Conservation (phyloP, 768 basidiomycete genomes). For the Tricholoma sp. region DNA sequence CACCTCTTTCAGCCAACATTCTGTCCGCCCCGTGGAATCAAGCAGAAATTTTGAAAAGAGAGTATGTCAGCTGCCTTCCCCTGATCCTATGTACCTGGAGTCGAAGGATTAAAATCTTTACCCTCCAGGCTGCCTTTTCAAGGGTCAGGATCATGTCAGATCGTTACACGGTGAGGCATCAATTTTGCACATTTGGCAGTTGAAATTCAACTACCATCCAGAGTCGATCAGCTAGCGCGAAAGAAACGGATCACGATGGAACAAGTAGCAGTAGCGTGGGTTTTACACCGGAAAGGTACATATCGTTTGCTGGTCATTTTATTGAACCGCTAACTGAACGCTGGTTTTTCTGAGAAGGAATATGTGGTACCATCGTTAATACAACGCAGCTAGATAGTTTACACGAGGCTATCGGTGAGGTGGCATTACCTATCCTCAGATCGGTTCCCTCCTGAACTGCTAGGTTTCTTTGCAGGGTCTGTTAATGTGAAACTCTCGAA, state of each 20-base stretch:
- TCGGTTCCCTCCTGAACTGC: background rate
- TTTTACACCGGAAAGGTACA: constrained; percentile 30
- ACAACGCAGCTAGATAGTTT: background rate
- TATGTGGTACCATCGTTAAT: background rate
- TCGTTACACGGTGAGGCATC: constrained; percentile 31
- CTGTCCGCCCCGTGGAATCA: constrained; percentile 32
- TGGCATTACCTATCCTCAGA: background rate
- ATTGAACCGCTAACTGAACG: background rate
- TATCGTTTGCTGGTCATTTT: background rate
- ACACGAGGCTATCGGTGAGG: background rate
- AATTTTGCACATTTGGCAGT: background rate
- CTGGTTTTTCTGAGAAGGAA: background rate
- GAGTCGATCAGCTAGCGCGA: constrained; percentile 44
- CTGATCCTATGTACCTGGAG: constrained; percentile 15
- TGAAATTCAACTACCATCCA: constrained; percentile 2
- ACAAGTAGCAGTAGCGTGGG: constrained; percentile 42
- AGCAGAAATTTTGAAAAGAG: constrained; percentile 31
- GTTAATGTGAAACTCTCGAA: background rate
- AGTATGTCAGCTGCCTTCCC: constrained; percentile 22
- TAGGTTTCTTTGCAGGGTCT: background rate
- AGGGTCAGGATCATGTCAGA: constrained; percentile 23
- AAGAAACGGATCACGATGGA: constrained; percentile 41
- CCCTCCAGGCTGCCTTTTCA: constrained; percentile 16
- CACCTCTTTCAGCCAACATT: constrained; percentile 44
- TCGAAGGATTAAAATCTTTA: background rate